A percentile compares a stretch with the other conserved stretches of the same genome.
phyloP scores from a whole-genome alignment of 306 rosid species.

The Cucurbita pepo region DNA sequence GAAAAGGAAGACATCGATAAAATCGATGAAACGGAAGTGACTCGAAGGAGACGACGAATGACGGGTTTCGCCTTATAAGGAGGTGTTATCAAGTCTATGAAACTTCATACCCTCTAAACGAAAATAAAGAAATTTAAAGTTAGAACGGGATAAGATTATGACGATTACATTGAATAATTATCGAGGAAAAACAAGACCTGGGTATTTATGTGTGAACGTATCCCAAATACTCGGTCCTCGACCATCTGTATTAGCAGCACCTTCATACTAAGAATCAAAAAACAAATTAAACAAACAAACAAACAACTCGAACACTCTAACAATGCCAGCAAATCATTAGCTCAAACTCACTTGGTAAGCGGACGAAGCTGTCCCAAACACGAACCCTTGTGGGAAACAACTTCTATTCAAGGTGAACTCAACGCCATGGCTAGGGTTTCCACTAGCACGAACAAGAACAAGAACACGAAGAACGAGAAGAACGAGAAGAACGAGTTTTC shows the following conservation, averaged over 20 bases:
- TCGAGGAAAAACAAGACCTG: slow-evolving; percentile 7
- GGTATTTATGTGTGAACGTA: slow-evolving; percentile 26
- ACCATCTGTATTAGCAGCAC: slow-evolving; percentile 39
- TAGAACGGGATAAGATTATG: too few relatives aligned
- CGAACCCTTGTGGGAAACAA: slow-evolving; percentile 24
- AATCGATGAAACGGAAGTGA: too few relatives aligned
- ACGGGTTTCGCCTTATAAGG: too few relatives aligned
- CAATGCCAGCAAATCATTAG: background rate
- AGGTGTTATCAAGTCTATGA: too few relatives aligned
- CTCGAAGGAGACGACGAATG: too few relatives aligned
- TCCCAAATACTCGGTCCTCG: slow-evolving; percentile 48
- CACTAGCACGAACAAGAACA: background rate
- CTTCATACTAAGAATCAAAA: slow-evolving; percentile 28
- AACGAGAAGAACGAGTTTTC: background rate
- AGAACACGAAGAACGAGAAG: background rate
- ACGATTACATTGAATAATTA: too few relatives aligned
- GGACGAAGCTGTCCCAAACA: slow-evolving; percentile 33
- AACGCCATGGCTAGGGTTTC: background rate
- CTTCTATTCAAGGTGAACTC: slow-evolving; percentile 13
- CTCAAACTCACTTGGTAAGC: slow-evolving; percentile 19
- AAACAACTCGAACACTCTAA: background rate
- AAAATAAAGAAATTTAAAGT: too few relatives aligned
- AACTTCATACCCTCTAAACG: too few relatives aligned
- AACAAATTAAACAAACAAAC: background rate
- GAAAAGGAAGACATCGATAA: too few relatives aligned